A percentile compares a stretch with the other conserved stretches of the same genome.
phyloP scores from a whole-genome alignment of 2,329 filamentous ascomycete species.

The Colletotrichum agaves region DNA sequence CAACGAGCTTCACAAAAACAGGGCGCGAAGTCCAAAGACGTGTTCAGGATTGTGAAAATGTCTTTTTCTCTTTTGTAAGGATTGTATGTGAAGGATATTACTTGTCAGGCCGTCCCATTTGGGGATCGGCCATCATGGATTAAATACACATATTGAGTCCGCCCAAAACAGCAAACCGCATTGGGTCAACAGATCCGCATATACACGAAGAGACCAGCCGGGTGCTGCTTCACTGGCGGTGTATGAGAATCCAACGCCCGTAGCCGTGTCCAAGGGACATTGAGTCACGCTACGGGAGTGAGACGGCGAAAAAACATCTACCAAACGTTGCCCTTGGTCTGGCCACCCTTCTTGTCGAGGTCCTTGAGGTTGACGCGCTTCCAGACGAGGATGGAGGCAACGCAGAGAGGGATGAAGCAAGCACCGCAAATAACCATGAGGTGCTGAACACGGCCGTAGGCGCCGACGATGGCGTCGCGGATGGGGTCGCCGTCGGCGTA shows the following conservation, averaged over 20 bases:
- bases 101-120: constrained; percentile 3
- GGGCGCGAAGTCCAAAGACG: no score
- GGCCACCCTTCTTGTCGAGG: constrained; percentile 47
- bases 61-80: not conserved
- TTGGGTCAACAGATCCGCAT: not conserved
- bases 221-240: not conserved
- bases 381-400: constrained; percentile 50
- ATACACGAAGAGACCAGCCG: not conserved
- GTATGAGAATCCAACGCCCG: not conserved
- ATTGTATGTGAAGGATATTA: constrained; percentile 13
- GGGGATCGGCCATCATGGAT: constrained; percentile 8
- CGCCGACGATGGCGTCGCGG: constrained; percentile 56
- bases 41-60: no score
- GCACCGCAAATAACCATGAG: constrained; percentile 51
- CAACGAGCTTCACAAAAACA: no score
- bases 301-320: constrained; percentile 38
- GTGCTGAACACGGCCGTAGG: constrained; percentile 60
- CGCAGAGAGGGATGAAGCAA: constrained; percentile 48
- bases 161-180: not conserved
- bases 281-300: not conserved
- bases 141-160: constrained; percentile 27
- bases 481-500: constrained; percentile 54
- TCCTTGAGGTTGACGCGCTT: constrained; percentile 53
- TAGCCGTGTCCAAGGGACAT: not conserved
- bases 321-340: constrained; percentile 49